Evolutionary conservation across 768 basidiomycete genomes (phyloP).

Genomic region (Coprinopsis marcescibilis): DNA sequence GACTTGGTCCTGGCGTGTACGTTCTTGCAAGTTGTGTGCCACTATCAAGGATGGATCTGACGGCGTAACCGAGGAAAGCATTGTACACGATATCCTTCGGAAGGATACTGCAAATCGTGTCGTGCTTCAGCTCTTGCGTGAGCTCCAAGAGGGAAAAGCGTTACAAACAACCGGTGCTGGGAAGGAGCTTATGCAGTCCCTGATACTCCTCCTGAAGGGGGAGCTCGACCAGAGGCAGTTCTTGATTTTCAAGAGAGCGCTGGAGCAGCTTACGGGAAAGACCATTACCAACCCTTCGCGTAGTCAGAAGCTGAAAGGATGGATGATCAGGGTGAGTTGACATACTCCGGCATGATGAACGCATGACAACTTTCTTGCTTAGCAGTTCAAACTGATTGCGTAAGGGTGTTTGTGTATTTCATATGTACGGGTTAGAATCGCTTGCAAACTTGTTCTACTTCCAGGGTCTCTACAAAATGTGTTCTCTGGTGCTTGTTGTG

Average conservation of each 20-base stretch:
- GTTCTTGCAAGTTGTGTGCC: background rate
- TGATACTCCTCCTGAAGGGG: background rate
- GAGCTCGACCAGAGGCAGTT: background rate
- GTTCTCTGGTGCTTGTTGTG: too few relatives aligned
- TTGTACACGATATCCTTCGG: background rate
- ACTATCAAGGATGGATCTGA: background rate
- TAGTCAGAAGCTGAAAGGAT: background rate
- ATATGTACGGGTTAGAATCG: too few relatives aligned
- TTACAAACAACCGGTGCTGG: background rate
- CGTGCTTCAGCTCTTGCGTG: background rate
- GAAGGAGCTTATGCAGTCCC: background rate
- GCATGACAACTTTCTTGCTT: too few relatives aligned
- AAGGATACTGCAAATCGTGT: background rate
- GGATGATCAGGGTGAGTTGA: background rate
- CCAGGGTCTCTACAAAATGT: too few relatives aligned
- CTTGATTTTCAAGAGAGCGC: too few relatives aligned
- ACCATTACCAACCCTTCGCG: background rate
- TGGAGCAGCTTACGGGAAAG: background rate
- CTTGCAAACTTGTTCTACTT: too few relatives aligned
- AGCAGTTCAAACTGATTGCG: too few relatives aligned
- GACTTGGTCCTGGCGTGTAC: conserved; percentile 5
- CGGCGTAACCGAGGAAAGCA: background rate
- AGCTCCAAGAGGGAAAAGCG: background rate
- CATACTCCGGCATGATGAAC: too few relatives aligned
- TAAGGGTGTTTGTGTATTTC: too few relatives aligned